phyloP scores from a whole-genome alignment of 169 alveolate genomes.

The Cryptosporidium meleagridis region DNA sequence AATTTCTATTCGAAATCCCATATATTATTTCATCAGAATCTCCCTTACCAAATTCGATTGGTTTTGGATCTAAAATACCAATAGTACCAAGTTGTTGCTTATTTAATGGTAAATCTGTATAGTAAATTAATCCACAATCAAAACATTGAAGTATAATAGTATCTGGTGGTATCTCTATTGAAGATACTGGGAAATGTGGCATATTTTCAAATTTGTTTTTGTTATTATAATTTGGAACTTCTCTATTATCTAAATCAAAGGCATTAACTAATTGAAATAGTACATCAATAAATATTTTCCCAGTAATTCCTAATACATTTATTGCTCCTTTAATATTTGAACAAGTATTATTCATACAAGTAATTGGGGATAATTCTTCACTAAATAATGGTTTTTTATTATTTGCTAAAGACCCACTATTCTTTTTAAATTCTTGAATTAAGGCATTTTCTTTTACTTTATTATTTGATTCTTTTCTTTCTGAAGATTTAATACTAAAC shows the following conservation, averaged over 20 bases:
- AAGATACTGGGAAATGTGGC: conserved; percentile 55
- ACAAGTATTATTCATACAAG: conserved; percentile 42
- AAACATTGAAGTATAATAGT: conserved; percentile 57
- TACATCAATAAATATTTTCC: conserved; percentile 28
- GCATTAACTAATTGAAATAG: conserved; percentile 14
- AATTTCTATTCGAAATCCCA: conserved; percentile 40
- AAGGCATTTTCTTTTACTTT: conserved; percentile 16
- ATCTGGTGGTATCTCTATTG: conserved; percentile 65
- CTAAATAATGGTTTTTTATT: neutral
- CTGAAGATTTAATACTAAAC: conserved; percentile 49
- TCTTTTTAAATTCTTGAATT: conserved; percentile 26
- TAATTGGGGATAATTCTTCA: conserved; percentile 14
- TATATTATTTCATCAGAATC: conserved; percentile 13
- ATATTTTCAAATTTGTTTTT: neutral
- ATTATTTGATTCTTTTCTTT: conserved; percentile 7
- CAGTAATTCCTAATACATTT: conserved; percentile 26
- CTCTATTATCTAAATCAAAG: conserved; percentile 42
- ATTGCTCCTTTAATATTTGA: conserved; percentile 53
- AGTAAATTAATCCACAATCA: conserved; percentile 56
- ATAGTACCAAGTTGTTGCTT: conserved; percentile 62
- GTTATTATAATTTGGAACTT: neutral
- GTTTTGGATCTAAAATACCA: conserved; percentile 55
- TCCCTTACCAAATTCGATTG: conserved; percentile 24
- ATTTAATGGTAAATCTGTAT: conserved; percentile 46
- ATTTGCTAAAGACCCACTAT: neutral